phyloP scores from a whole-genome alignment of 2,329 filamentous ascomycete species.

The Coniochaeta hoffmannii region DNA sequence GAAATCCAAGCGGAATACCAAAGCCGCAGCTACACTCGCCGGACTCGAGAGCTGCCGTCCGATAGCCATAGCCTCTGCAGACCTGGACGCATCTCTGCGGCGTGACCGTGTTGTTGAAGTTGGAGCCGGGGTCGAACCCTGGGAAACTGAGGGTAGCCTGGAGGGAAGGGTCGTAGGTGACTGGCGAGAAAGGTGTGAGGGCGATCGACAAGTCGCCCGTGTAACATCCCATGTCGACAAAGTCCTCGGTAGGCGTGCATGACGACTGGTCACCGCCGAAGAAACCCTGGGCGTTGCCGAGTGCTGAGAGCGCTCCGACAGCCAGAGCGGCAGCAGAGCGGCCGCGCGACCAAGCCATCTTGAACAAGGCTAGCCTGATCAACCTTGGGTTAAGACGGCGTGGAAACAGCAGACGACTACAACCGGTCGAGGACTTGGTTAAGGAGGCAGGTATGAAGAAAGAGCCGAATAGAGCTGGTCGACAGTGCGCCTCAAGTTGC shows the following conservation, averaged over 20 bases:
- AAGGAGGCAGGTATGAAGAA: not conserved
- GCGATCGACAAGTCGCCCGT: not conserved
- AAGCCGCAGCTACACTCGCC: constrained; percentile 18
- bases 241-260: constrained; percentile 7
- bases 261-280: constrained; percentile 5
- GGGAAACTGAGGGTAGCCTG: constrained; percentile 14
- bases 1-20: constrained; percentile 11
- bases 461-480: too few relatives aligned
- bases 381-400: not conserved
- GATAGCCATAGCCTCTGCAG: constrained; percentile 20
- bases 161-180: constrained; percentile 8
- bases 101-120: constrained; percentile 18
- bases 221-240: constrained; percentile 10
- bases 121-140: constrained; percentile 12
- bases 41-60: constrained; percentile 14
- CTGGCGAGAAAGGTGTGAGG: constrained; percentile 13
- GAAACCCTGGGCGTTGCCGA: constrained; percentile 9
- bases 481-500: not conserved
- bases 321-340: not conserved
- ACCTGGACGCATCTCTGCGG: constrained; percentile 15
- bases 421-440: not conserved
- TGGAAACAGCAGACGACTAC: not conserved
- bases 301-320: constrained; percentile 8
- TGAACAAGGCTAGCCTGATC: not conserved
- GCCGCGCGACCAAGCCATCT: constrained; percentile 2